Evolutionary conservation across 2,329 filamentous ascomycete species (phyloP), one percentile per base, ranked within the genome.

Genomic region (Exophiala spinifera): DNA sequence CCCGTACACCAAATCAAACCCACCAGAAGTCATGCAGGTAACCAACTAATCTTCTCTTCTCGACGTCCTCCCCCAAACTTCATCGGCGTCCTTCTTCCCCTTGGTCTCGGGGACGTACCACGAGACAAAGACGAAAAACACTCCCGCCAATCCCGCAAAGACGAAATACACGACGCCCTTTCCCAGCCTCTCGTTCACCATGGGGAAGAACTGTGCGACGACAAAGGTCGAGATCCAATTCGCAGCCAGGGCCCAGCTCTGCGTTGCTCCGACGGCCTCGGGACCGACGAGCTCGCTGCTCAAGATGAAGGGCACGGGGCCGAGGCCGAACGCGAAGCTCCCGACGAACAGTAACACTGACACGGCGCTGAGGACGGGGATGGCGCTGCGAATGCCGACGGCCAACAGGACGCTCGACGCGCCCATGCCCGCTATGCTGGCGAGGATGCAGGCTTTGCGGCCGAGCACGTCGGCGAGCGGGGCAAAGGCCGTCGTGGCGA

Each of bases 221-320:
- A 95, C 64, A 67, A 96, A 97, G 0, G 92, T 97, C 0, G 91
- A 88, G 31, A 89, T 79, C 78, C 95, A 97, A 70, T 94, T 97
- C 7, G 89, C 87, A 1, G 84, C 89, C 73, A 97, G 73, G 0
- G 87, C 88, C 81, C 91, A 95, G 54, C 87, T 91, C 70, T 99
- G 94, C 0, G 90, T 88, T 0, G 92, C 90, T 1, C 92, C 91
- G 0, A 96, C 91, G 0, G 92, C 94, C 68, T 96, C 90, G 11
- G 90, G 86, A 0, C 86, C 88, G 1, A 97, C 94, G 2, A 97
- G 81, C 71, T 97, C 94, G 1, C 89, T 91, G 0, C 91, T 87
- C 44, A 99, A 79, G 62, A 97, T 95, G 70, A 97, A 99, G 0
- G 94, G 94, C 0, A 99, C 89, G 0, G 94, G 94, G 0, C 94